Percentiles rank a stretch among this genome's conserved stretches.
These are phyloP conservation scores for Halophytophthora batemanensis DNA, from an alignment of 352 stramenopile genomes.

Conservation along the genomic window DNA sequence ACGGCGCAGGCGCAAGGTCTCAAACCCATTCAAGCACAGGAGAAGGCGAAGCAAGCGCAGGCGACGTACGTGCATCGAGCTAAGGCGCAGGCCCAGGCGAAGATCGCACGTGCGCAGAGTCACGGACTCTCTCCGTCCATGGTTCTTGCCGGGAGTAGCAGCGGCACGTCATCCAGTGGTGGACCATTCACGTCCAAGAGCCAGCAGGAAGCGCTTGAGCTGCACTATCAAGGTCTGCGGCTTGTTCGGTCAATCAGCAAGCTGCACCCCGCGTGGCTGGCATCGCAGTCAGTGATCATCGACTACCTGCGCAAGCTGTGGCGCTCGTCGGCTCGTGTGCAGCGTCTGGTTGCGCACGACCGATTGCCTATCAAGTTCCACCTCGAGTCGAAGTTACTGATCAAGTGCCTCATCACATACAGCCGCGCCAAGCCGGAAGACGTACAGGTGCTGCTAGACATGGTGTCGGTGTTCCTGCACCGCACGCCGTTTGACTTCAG, in stretches of 20 bases:
- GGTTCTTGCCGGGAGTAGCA: constrained; percentile 15
- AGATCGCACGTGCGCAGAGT: constrained; percentile 75
- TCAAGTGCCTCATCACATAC: constrained; percentile 95
- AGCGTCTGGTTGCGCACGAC: constrained; percentile 70
- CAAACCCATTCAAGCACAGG: constrained; percentile 83
- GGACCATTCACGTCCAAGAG: constrained; percentile 69
- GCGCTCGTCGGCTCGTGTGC: constrained; percentile 81
- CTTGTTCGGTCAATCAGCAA: constrained; percentile 91
- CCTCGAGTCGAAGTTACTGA: constrained; percentile 93
- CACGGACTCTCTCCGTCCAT: constrained; percentile 47
- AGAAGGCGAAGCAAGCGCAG: constrained; percentile 89
- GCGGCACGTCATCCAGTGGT: constrained; percentile 11
- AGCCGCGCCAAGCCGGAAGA: constrained; percentile 90
- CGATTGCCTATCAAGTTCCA: constrained; percentile 90
- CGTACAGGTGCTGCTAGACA: constrained; percentile 95
- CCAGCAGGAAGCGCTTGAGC: constrained; percentile 89
- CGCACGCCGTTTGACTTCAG: constrained; percentile 92
- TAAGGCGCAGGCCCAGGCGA: constrained; percentile 85
- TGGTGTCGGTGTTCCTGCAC: constrained; percentile 94
- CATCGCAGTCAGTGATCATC: constrained; percentile 85
- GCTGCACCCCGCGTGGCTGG: constrained; percentile 89
- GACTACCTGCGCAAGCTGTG: constrained; percentile 94
- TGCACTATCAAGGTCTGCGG: constrained; percentile 93
- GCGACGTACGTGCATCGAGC: constrained; percentile 84
- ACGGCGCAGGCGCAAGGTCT: constrained; percentile 82